Evolutionary conservation across 129 eudicot species (phyloP).

Genomic region (Rutidosis leptorrhynchoides): DNA sequence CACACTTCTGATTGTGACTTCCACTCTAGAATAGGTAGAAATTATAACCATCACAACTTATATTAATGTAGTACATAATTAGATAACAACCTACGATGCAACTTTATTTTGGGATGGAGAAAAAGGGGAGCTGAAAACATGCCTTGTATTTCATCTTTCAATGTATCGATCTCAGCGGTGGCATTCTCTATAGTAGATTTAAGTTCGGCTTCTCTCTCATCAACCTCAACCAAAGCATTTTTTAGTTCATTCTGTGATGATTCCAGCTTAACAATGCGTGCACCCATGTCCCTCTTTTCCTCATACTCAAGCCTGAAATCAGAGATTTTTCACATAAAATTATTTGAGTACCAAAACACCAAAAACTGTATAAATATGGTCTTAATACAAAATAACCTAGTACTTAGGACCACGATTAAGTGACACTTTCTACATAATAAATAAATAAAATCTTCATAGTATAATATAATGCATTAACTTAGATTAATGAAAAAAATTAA

Average conservation of each 20-base stretch:
- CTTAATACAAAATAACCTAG: not conserved
- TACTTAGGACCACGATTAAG: not conserved
- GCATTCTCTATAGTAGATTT: slow-evolving; percentile 63
- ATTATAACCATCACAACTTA: not conserved
- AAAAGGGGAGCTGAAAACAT: slow-evolving; percentile 2
- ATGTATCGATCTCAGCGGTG: slow-evolving; percentile 55
- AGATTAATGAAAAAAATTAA: slow-evolving; percentile 4
- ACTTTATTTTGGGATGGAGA: not conserved
- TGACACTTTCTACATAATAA: not conserved
- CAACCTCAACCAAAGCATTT: slow-evolving; percentile 47
- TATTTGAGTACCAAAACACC: slow-evolving; percentile 15
- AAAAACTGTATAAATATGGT: not conserved
- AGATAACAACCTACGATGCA: not conserved
- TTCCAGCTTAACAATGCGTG: slow-evolving; percentile 77
- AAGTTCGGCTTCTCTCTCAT: slow-evolving; percentile 58
- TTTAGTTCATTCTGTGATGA: slow-evolving; percentile 52
- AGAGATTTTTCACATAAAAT: not conserved
- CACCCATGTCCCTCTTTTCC: slow-evolving; percentile 85
- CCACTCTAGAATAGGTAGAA: slow-evolving; percentile 52
- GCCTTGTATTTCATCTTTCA: slow-evolving; percentile 73
- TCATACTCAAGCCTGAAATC: slow-evolving; percentile 84
- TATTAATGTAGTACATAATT: not conserved
- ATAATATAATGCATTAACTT: not conserved
- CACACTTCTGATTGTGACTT: slow-evolving; percentile 77
- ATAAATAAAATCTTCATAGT: not conserved